Evolutionary conservation across 805 yeast genomes (phyloP).

Genomic region (Maudiozyma serrabonitensis): DNA sequence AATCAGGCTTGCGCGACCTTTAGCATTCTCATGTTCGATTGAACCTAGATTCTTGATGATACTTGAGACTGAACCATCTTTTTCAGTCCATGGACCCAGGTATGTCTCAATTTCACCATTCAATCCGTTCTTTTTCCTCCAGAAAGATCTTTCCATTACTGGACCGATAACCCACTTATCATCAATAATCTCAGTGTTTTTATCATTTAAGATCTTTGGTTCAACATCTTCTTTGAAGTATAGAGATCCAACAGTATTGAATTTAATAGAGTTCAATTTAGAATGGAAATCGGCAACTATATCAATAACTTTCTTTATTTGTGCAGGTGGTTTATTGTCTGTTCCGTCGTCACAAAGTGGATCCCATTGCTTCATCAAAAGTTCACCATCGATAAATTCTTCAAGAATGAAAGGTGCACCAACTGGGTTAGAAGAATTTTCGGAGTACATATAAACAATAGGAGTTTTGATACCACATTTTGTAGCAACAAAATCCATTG

Average conservation of each 20-base stretch:
- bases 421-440: constrained; percentile 49
- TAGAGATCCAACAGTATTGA: constrained; percentile 79
- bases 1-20: constrained; percentile 37
- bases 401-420: constrained; percentile 69
- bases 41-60: constrained; percentile 55
- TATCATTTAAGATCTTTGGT: neutral
- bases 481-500: constrained; percentile 66
- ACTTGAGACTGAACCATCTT: constrained; percentile 42
- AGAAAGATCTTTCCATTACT: constrained; percentile 67
- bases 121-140: constrained; percentile 44
- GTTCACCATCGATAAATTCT: constrained; percentile 72
- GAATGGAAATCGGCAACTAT: constrained; percentile 64
- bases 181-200: constrained; percentile 5
- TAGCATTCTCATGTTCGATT: constrained; percentile 55
- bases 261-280: constrained; percentile 36
- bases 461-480: constrained; percentile 68
- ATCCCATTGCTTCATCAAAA: constrained; percentile 84
- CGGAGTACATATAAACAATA: constrained; percentile 57
- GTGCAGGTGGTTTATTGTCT: constrained; percentile 39
- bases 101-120: constrained; percentile 32
- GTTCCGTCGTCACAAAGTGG: constrained; percentile 57
- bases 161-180: constrained; percentile 85
- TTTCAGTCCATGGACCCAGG: constrained; percentile 69
- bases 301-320: constrained; percentile 51
- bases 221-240: constrained; percentile 39